Percentiles rank a stretch among this genome's conserved stretches.
Conservation (phyloP, 805 yeast genomes). For the Metschnikowia continentalis region DNA sequence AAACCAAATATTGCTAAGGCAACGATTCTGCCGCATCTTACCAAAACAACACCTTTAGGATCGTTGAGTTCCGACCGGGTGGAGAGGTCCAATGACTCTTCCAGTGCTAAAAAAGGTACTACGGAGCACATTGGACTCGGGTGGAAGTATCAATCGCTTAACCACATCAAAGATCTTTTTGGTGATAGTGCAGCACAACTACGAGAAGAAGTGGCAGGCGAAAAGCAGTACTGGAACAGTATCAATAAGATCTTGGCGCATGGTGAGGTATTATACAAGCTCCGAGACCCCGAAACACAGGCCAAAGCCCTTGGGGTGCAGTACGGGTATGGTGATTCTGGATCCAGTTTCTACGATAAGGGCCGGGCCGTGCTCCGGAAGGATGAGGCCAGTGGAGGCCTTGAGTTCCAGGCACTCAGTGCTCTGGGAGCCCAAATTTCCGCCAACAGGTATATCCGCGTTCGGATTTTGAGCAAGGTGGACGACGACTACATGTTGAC, state of each 20-base stretch:
- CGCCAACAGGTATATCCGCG: slow-evolving; percentile 49
- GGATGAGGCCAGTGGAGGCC: slow-evolving; percentile 31
- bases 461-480: slow-evolving; percentile 53
- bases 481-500: slow-evolving; percentile 52
- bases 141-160: slow-evolving; percentile 77
- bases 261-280: slow-evolving; percentile 63
- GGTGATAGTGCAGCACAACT: slow-evolving; percentile 49
- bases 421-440: slow-evolving; percentile 25
- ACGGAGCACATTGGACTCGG: slow-evolving; percentile 55
- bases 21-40: slow-evolving; percentile 82
- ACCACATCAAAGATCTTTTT: slow-evolving; percentile 50
- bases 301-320: slow-evolving; percentile 68
- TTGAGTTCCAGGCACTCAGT: slow-evolving; percentile 30
- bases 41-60: slow-evolving; percentile 70
- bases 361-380: slow-evolving; percentile 74
- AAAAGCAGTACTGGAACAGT: slow-evolving; percentile 62
- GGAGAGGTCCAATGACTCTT: slow-evolving; percentile 10
- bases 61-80: slow-evolving; percentile 56
- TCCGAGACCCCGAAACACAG: slow-evolving; percentile 47
- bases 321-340: slow-evolving; percentile 90
- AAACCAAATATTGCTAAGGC: slow-evolving; percentile 83
- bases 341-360: slow-evolving; percentile 67
- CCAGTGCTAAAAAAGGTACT: slow-evolving; percentile 20
- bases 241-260: slow-evolving; percentile 43
- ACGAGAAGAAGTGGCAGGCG: slow-evolving; percentile 52